A percentile compares a stretch with the other conserved stretches of the same genome.
Evolutionary conservation across 306 rosid species (phyloP).

Genomic region (Vigna mungo): DNA sequence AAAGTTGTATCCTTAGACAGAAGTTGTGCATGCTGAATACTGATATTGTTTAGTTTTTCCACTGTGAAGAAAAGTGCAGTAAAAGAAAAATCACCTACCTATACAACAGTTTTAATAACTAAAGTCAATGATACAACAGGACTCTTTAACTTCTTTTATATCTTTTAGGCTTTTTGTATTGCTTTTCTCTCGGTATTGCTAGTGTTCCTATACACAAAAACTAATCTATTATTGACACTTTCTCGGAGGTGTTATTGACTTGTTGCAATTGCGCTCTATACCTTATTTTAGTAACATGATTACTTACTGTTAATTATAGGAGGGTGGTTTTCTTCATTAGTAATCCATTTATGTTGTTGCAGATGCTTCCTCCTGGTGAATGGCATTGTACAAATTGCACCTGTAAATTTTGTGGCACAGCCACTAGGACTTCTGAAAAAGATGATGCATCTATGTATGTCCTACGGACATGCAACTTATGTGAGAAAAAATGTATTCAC

Average conservation of each 20-base stretch:
- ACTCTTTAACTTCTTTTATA: slow-evolving; percentile 14
- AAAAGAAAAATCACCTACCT: slow-evolving; percentile 29
- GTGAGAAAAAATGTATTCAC: slow-evolving; percentile 79
- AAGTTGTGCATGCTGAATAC: slow-evolving; percentile 9
- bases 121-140: not conserved
- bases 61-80: not conserved
- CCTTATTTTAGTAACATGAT: not conserved
- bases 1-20: not conserved
- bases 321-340: slow-evolving; percentile 15
- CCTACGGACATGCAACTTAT: slow-evolving; percentile 59
- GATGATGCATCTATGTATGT: slow-evolving; percentile 49
- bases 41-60: slow-evolving; percentile 10
- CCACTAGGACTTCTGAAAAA: slow-evolving; percentile 46
- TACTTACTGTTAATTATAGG: not conserved
- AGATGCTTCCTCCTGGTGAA: slow-evolving; percentile 92
- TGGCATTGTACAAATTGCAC: slow-evolving; percentile 95
- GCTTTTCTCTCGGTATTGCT: slow-evolving; percentile 13
- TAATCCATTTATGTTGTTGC: slow-evolving; percentile 41
- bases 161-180: slow-evolving; percentile 9
- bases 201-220: not conserved
- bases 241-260: not conserved
- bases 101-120: slow-evolving; percentile 3
- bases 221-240: slow-evolving; percentile 12
- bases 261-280: slow-evolving; percentile 10
- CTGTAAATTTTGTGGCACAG: slow-evolving; percentile 79